Conservation (phyloP, 768 basidiomycete species). For the Rhodosporidiobolus sp. region DNA sequence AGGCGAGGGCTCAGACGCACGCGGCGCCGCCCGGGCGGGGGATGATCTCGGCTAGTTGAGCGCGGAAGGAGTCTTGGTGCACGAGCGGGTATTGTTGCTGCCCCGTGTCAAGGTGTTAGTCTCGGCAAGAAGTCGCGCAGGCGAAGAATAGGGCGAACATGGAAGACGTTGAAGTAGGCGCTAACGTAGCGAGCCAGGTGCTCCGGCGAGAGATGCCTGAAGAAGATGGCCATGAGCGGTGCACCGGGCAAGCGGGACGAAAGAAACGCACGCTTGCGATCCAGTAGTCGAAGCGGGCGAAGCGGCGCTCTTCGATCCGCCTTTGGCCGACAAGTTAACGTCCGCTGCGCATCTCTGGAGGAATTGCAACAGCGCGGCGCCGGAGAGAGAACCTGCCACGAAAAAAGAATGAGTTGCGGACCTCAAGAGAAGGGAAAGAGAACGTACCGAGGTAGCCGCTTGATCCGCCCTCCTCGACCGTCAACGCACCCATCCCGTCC, state of each 20-base stretch:
- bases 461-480: not conserved
- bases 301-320: not conserved
- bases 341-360: constrained; percentile 3
- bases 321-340: constrained; percentile 1
- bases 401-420: not conserved
- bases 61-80: not conserved
- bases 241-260: no score
- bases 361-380: constrained; percentile 1
- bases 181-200: not conserved
- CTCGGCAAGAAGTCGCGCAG: no score
- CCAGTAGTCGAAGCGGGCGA: not conserved
- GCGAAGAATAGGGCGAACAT: no score
- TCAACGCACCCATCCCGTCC: not conserved
- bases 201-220: not conserved
- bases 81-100: not conserved
- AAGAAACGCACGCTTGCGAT: not conserved
- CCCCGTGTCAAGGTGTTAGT: no score
- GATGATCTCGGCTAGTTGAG: constrained; percentile 10
- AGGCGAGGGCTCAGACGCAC: not conserved
- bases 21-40: constrained; percentile 2
- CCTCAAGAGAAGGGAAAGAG: not conserved
- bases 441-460: not conserved
- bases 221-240: not conserved
- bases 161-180: not conserved
- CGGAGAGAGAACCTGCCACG: not conserved